Evolutionary conservation across 164 flowering plant genomes (phyloP).

Genomic region (Macadamia tetraphylla): DNA sequence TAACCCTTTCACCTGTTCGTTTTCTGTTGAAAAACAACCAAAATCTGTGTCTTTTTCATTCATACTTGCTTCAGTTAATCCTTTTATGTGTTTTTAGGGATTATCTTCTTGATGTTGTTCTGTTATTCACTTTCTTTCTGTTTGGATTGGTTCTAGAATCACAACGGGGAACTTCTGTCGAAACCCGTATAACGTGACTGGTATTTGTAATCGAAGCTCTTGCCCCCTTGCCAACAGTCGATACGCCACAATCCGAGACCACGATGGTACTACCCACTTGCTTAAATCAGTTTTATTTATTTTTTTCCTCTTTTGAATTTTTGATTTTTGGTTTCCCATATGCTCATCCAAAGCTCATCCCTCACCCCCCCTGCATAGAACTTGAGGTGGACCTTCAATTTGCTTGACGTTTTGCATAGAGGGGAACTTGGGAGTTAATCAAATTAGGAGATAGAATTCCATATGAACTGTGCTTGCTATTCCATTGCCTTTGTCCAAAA

Average conservation of each 20-base stretch:
- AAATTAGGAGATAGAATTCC: too few relatives aligned
- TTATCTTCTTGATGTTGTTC: neutral
- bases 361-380: neutral
- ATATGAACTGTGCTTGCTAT: too few relatives aligned
- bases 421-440: too few relatives aligned
- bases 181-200: conserved; percentile 85
- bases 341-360: too few relatives aligned
- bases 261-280: conserved; percentile 34
- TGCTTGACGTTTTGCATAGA: too few relatives aligned
- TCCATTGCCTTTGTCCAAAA: too few relatives aligned
- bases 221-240: conserved; percentile 98
- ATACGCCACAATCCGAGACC: conserved; percentile 81
- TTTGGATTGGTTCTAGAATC: conserved; percentile 35
- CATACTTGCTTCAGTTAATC: too few relatives aligned
- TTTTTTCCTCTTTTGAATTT: too few relatives aligned
- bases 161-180: conserved; percentile 76
- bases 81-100: neutral
- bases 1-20: neutral
- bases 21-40: neutral
- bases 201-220: conserved; percentile 87
- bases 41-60: conserved; percentile 5
- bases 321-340: too few relatives aligned
- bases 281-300: neutral
- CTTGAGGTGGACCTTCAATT: neutral
- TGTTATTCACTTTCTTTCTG: neutral